phyloP scores from a whole-genome alignment of 441 rosid species.

The Populus trichocarpa region DNA sequence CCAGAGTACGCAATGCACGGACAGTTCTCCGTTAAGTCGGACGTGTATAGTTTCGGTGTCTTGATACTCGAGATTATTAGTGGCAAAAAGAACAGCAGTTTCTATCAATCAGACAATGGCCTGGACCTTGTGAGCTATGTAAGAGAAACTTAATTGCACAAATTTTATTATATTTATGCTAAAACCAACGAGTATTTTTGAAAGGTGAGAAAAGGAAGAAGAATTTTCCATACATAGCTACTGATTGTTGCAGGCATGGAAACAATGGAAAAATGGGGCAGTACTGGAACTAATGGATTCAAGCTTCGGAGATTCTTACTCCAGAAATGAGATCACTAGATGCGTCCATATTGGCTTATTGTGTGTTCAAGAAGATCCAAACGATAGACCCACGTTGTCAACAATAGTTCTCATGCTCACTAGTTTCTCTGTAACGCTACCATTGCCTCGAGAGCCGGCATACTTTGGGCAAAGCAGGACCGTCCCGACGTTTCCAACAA shows the following conservation, averaged over 20 bases:
- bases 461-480: conserved; percentile 14
- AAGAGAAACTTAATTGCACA: neutral
- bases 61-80: conserved; percentile 22
- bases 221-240: no score
- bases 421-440: conserved; percentile 33
- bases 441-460: conserved; percentile 32
- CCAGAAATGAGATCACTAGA: conserved; percentile 39
- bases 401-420: conserved; percentile 39
- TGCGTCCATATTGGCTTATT: conserved; percentile 51
- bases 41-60: conserved; percentile 24
- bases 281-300: conserved; percentile 5
- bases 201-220: no score
- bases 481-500: neutral
- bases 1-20: conserved; percentile 19
- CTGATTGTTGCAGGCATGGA: conserved; percentile 13
- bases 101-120: neutral
- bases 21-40: conserved; percentile 13
- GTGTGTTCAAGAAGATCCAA: conserved; percentile 50
- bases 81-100: conserved; percentile 5
- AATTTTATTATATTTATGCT: neutral
- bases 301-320: conserved; percentile 7
- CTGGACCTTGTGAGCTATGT: conserved; percentile 20
- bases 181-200: no score
- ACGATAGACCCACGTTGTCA: conserved; percentile 42
- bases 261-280: conserved; percentile 3